These are phyloP conservation scores for Beauveria medogensis DNA, from an alignment of 2,329 filamentous ascomycete genomes.

Conservation along the genomic window DNA sequence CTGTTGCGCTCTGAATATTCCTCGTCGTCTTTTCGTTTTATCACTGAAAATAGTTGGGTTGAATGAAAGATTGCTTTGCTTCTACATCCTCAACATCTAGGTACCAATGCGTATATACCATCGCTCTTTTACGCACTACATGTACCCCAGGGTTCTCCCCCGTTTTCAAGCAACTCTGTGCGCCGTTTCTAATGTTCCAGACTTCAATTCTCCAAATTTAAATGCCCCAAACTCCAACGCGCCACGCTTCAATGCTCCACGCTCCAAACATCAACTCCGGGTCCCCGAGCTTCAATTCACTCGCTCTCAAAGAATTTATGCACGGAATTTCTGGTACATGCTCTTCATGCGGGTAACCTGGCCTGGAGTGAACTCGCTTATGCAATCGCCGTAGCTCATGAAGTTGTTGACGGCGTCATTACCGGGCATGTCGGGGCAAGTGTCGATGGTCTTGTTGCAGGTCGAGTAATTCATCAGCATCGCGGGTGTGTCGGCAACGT, in stretches of 20 bases:
- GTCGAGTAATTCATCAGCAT: slow-evolving; percentile 11
- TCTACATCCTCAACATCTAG: not conserved
- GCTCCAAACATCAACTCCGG: not conserved
- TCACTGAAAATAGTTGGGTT: no score
- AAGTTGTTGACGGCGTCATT: slow-evolving; percentile 13
- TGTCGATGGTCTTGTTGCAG: slow-evolving; percentile 7
- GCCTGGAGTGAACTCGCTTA: slow-evolving; percentile 11
- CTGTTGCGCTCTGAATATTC: no score
- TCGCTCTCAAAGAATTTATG: not conserved
- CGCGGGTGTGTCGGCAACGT: slow-evolving; percentile 19
- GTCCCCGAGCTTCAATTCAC: not conserved
- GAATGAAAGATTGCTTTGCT: not conserved
- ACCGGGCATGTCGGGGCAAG: slow-evolving; percentile 8
- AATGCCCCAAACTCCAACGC: not conserved
- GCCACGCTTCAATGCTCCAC: not conserved
- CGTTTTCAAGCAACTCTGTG: not conserved
- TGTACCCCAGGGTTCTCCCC: not conserved
- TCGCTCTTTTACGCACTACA: not conserved
- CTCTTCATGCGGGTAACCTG: slow-evolving; percentile 10
- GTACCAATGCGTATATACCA: not conserved
- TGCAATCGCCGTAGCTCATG: slow-evolving; percentile 13
- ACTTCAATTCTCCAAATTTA: not conserved
- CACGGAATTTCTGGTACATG: slow-evolving; percentile 9
- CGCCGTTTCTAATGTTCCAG: not conserved
- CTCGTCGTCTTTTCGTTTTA: no score